These are phyloP conservation scores for Trypethelium eluteriae DNA, from an alignment of 495 filamentous ascomycete genomes.

Conservation along the genomic window DNA sequence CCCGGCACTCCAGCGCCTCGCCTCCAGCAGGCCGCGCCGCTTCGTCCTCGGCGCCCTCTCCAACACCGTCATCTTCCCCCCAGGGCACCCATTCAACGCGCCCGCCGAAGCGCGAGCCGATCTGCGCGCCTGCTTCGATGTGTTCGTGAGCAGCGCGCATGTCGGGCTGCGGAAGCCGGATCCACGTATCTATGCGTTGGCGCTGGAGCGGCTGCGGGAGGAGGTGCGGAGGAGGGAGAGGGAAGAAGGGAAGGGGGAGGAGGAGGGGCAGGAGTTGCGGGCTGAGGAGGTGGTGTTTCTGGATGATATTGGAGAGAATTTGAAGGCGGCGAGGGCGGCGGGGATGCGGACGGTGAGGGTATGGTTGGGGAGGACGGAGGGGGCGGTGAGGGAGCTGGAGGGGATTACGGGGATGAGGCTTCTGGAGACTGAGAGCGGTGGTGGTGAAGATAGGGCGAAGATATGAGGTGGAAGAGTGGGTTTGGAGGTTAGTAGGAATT, in stretches of 20 bases:
- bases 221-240: constrained; percentile 48
- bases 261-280: constrained; percentile 32
- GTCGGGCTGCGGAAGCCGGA: constrained; percentile 86
- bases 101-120: constrained; percentile 7
- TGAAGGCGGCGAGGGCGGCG: constrained; percentile 65
- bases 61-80: constrained; percentile 80
- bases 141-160: constrained; percentile 65
- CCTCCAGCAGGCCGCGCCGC: constrained; percentile 42
- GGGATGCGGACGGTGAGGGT: constrained; percentile 85
- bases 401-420: constrained; percentile 49
- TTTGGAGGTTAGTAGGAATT: too few species aligned
- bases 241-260: constrained; percentile 23
- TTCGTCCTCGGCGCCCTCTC: constrained; percentile 75
- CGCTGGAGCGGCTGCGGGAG: constrained; percentile 55
- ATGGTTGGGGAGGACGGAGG: constrained; percentile 62
- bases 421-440: constrained; percentile 36
- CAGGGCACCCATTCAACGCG: constrained; percentile 24
- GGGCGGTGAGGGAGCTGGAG: constrained; percentile 67
- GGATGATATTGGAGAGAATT: constrained; percentile 92
- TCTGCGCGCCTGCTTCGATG: constrained; percentile 24
- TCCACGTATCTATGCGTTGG: constrained; percentile 66
- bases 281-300: constrained; percentile 74
- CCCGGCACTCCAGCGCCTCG: too few species aligned
- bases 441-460: not conserved
- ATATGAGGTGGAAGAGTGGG: not conserved